phyloP scores from a whole-genome alignment of 164 flowering plant species.

The Magnolia officinalis region DNA sequence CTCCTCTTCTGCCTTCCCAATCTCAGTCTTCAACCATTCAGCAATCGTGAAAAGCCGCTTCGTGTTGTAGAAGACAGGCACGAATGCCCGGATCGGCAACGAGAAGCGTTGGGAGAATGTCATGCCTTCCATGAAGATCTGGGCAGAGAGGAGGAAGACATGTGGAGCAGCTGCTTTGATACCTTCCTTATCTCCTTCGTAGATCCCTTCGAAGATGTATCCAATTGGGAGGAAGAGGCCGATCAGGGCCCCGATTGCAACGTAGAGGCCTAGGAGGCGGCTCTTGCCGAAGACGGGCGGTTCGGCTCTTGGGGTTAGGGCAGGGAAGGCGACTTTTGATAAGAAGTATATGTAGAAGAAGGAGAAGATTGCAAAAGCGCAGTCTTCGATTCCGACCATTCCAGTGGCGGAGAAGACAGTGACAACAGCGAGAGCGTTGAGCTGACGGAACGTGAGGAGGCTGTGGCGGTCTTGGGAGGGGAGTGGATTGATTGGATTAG shows the following conservation, averaged over 20 bases:
- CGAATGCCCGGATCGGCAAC: conserved; percentile 51
- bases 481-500: neutral
- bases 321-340: conserved; percentile 27
- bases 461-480: neutral
- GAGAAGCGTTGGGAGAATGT: conserved; percentile 43
- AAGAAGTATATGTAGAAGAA: conserved; percentile 26
- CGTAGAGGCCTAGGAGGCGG: conserved; percentile 36
- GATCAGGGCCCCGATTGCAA: conserved; percentile 38
- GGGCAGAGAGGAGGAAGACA: conserved; percentile 59
- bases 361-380: conserved; percentile 33
- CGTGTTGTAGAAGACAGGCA: conserved; percentile 61
- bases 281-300: conserved; percentile 29
- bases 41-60: conserved; percentile 47
- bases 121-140: conserved; percentile 62
- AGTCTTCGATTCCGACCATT: conserved; percentile 33
- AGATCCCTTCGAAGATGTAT: conserved; percentile 53
- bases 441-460: conserved; percentile 39
- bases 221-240: conserved; percentile 59
- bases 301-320: conserved; percentile 10
- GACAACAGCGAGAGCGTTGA: conserved; percentile 30
- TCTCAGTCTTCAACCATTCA: conserved; percentile 47
- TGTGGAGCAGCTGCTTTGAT: conserved; percentile 69
- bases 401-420: conserved; percentile 38
- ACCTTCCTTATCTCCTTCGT: conserved; percentile 57
- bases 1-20: conserved; percentile 9